These are phyloP conservation scores for Oryza meyeriana DNA, from an alignment of 176 grass and related monocot species.

Conservation along the genomic window DNA sequence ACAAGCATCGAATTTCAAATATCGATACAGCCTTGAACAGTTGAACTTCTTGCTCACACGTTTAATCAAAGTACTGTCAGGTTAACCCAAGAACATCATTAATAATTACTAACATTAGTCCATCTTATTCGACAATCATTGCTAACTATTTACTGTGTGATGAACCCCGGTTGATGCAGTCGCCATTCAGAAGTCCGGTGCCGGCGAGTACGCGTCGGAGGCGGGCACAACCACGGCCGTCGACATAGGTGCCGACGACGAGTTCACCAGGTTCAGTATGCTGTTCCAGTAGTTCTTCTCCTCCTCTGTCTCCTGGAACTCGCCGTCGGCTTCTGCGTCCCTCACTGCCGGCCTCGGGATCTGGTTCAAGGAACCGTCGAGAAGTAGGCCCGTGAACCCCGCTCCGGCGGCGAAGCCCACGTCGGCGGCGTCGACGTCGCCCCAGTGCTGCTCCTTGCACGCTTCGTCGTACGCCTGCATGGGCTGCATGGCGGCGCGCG, in stretches of 20 bases:
- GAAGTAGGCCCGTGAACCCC: constrained; percentile 53
- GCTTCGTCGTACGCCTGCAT: constrained; percentile 51
- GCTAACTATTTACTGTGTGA: constrained; percentile 47
- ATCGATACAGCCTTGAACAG: constrained; percentile 3
- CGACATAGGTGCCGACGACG: constrained; percentile 22
- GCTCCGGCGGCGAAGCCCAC: constrained; percentile 11
- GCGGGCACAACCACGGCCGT: background rate
- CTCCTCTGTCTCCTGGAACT: constrained; percentile 40
- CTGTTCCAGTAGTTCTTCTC: constrained; percentile 64
- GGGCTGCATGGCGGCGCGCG: constrained; percentile 47
- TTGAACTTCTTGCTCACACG: background rate
- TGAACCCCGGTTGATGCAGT: background rate
- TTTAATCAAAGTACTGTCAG: constrained; percentile 37
- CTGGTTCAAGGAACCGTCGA: constrained; percentile 36
- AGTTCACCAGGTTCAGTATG: constrained; percentile 57
- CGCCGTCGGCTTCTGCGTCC: background rate
- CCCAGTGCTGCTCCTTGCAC: constrained; percentile 41
- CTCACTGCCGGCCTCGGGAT: constrained; percentile 20
- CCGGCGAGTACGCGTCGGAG: constrained; percentile 32
- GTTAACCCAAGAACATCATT: constrained; percentile 25
- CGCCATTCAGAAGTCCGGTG: constrained; percentile 38
- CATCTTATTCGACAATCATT: constrained; percentile 31
- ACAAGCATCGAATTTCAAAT: constrained; percentile 21
- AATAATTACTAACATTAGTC: constrained; percentile 38
- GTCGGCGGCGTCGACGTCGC: background rate